phyloP scores from a whole-genome alignment of 768 basidiomycete genomes.

The Hypholoma sublateritium region DNA sequence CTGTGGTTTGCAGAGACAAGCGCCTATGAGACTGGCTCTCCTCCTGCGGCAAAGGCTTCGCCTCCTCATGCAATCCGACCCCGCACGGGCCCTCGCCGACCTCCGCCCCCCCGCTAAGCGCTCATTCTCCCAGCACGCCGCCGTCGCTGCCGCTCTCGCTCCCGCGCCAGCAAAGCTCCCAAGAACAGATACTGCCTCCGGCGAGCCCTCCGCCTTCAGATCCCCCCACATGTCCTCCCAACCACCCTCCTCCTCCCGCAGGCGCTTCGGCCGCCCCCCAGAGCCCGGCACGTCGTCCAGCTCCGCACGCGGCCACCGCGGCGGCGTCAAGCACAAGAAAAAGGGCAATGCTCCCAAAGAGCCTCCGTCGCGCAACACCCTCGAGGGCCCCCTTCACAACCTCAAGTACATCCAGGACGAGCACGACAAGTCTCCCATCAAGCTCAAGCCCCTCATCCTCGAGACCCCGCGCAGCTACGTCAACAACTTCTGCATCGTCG shows the following conservation, averaged over 20 bases:
- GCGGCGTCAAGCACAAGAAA: slow-evolving; percentile 11
- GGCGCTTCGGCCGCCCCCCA: slow-evolving; percentile 13
- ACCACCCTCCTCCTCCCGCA: slow-evolving; percentile 13
- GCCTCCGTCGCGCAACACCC: slow-evolving; percentile 7
- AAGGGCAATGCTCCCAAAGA: background rate
- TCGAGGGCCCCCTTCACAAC: slow-evolving; percentile 36
- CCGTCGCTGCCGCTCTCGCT: slow-evolving; percentile 15
- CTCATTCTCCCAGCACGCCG: slow-evolving; percentile 41
- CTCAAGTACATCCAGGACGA: slow-evolving; percentile 31
- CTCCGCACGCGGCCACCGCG: slow-evolving; percentile 1
- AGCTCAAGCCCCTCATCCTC: slow-evolving; percentile 31
- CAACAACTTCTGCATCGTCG: slow-evolving; percentile 37
- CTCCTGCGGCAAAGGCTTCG: slow-evolving; percentile 47
- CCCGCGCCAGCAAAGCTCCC: slow-evolving; percentile 22
- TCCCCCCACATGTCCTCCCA: slow-evolving; percentile 10
- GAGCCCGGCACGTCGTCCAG: slow-evolving; percentile 15
- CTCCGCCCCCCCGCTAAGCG: slow-evolving; percentile 39
- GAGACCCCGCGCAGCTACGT: slow-evolving; percentile 38
- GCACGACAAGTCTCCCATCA: slow-evolving; percentile 28
- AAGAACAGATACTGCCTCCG: slow-evolving; percentile 11
- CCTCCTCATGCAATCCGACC: slow-evolving; percentile 62
- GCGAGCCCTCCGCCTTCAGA: slow-evolving; percentile 16
- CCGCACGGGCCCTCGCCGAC: slow-evolving; percentile 21
- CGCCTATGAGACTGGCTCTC: slow-evolving; percentile 53
- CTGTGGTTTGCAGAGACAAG: slow-evolving; percentile 1